Evolutionary conservation across 257 asterid species (phyloP).

Genomic region (Forsythia viridissima): DNA sequence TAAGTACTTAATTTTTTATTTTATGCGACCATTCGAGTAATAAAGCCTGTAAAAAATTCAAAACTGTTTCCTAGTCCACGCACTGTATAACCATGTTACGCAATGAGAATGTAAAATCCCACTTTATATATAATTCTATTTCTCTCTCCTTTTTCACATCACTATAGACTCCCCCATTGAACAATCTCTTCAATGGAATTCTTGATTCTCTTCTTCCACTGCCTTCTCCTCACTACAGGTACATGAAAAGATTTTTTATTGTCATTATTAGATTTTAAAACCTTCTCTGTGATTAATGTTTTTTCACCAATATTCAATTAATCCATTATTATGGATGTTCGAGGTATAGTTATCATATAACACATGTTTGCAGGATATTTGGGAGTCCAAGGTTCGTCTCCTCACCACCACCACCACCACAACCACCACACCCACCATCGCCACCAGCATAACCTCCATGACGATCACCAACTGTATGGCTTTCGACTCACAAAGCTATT

Average conservation of each 20-base stretch:
- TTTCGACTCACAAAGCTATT: conserved; percentile 58
- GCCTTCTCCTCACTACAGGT: conserved; percentile 49
- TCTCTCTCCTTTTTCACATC: background rate
- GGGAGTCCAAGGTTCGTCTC: conserved; percentile 26
- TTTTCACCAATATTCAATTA: no score
- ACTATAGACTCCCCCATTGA: background rate
- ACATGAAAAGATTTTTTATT: background rate
- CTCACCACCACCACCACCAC: conserved; percentile 19
- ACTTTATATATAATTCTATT: no score
- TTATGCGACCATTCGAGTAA: no score
- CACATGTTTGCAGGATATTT: conserved; percentile 27
- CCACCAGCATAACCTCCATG: conserved; percentile 11
- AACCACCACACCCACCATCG: conserved; percentile 21
- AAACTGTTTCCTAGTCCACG: no score
- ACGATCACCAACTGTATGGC: conserved; percentile 13
- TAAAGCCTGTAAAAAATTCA: no score
- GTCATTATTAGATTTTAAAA: background rate
- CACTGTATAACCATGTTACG: no score
- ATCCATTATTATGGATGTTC: background rate
- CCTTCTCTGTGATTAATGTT: no score
- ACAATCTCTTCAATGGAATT: conserved; percentile 42
- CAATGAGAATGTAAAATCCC: no score
- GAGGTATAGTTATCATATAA: background rate
- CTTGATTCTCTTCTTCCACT: conserved; percentile 29
- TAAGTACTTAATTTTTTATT: no score